A percentile compares a stretch with the other conserved stretches of the same genome.
These are phyloP conservation scores for Anaeramoeba flamelloides DNA, from an alignment of 78 protist species.

Conservation along the genomic window DNA sequence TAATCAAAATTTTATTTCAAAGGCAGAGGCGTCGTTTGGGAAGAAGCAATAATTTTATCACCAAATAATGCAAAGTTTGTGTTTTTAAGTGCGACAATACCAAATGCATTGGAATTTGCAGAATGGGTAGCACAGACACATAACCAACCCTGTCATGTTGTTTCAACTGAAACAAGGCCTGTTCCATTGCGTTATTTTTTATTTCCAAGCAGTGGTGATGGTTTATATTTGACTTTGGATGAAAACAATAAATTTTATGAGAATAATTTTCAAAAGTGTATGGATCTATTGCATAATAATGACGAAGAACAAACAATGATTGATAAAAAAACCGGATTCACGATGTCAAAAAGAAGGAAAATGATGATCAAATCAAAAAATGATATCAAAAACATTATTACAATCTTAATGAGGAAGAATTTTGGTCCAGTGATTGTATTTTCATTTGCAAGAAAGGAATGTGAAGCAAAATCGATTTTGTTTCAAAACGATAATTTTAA, in stretches of 20 bases:
- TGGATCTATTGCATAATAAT: neutral
- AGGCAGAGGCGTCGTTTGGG: constrained; percentile 90
- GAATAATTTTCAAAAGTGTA: neutral
- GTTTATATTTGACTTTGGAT: neutral
- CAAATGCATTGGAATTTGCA: constrained; percentile 75
- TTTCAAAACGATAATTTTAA: too few relatives aligned
- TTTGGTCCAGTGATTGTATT: constrained; percentile 54
- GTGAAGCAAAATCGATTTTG: constrained; percentile 30
- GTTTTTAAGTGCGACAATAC: constrained; percentile 80
- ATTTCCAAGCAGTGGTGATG: constrained; percentile 18
- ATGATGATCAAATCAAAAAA: too few relatives aligned
- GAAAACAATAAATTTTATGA: neutral
- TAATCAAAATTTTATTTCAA: too few relatives aligned
- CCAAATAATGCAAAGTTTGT: constrained; percentile 56
- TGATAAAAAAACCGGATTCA: neutral
- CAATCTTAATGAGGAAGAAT: too few relatives aligned
- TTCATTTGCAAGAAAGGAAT: constrained; percentile 31
- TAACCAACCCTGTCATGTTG: constrained; percentile 47
- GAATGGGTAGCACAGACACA: constrained; percentile 54
- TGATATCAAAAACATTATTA: too few relatives aligned
- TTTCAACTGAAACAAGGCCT: constrained; percentile 57
- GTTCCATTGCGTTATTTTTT: constrained; percentile 65
- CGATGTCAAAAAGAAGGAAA: too few relatives aligned
- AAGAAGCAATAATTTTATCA: constrained; percentile 73
- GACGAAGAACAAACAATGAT: neutral